Evolutionary conservation across 108 stramenopile genomes (phyloP).

Genomic region (Nitzschia sp.): DNA sequence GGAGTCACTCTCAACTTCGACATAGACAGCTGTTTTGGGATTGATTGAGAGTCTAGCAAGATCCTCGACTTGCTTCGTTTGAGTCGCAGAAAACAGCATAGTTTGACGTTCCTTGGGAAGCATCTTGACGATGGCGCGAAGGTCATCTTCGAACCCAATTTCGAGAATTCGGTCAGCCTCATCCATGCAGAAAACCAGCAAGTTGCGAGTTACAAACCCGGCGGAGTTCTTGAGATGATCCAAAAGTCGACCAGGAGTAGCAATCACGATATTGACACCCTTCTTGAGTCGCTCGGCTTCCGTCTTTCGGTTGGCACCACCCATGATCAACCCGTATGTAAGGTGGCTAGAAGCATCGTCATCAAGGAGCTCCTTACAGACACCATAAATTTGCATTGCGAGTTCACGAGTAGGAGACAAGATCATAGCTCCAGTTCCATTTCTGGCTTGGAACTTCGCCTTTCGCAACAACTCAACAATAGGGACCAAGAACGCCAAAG

Average conservation of each 20-base stretch:
- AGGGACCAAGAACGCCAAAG: slow-evolving; percentile 95
- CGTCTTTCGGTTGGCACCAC: slow-evolving; percentile 93
- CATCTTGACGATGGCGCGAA: slow-evolving; percentile 92
- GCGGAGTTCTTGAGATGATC: slow-evolving; percentile 98
- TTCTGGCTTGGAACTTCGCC: slow-evolving; percentile 85
- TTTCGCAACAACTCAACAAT: slow-evolving; percentile 90
- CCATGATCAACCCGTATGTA: slow-evolving; percentile 94
- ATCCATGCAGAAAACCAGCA: slow-evolving; percentile 95
- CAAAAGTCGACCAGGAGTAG: slow-evolving; percentile 95
- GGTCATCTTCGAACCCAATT: slow-evolving; percentile 98
- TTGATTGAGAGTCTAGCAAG: slow-evolving; percentile 91
- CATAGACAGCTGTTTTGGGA: slow-evolving; percentile 85
- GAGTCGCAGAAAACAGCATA: slow-evolving; percentile 98
- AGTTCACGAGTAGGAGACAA: slow-evolving; percentile 97
- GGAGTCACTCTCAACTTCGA: slow-evolving; percentile 89
- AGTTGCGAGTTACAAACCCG: slow-evolving; percentile 87
- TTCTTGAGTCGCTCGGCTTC: slow-evolving; percentile 96
- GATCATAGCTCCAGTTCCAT: slow-evolving; percentile 96
- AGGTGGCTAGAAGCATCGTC: slow-evolving; percentile 60
- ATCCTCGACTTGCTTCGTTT: slow-evolving; percentile 98
- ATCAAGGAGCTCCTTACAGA: slow-evolving; percentile 89
- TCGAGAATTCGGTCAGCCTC: slow-evolving; percentile 99
- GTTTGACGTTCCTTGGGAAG: slow-evolving; percentile 97
- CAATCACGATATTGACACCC: slow-evolving; percentile 96
- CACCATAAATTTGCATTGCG: slow-evolving; percentile 98